These are phyloP conservation scores for Malassezia obtusa DNA, from an alignment of 1,284 basidiomycete species.

Conservation along the genomic window DNA sequence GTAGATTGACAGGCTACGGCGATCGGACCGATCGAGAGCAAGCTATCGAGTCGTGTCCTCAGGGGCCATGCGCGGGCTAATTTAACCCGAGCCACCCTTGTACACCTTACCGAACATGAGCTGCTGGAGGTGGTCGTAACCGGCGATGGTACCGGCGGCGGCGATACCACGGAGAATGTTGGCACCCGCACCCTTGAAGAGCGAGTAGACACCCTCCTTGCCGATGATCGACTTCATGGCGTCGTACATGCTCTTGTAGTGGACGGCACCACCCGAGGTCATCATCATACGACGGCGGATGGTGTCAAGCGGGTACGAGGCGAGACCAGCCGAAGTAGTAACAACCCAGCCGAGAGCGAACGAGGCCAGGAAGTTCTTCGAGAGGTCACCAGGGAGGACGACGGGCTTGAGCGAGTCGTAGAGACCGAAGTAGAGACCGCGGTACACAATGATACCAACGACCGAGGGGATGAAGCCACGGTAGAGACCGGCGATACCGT, in stretches of 20 bases:
- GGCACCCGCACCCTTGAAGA: conserved; percentile 67
- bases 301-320: conserved; percentile 49
- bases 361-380: conserved; percentile 47
- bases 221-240: conserved; percentile 67
- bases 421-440: conserved; percentile 49
- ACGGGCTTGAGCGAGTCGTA: conserved; percentile 49
- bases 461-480: conserved; percentile 49
- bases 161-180: conserved; percentile 97
- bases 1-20: conserved; percentile 5
- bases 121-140: conserved; percentile 71
- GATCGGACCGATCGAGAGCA: not conserved
- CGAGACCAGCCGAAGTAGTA: conserved; percentile 48
- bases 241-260: conserved; percentile 55
- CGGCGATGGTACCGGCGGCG: conserved; percentile 88
- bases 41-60: not conserved
- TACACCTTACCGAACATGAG: conserved; percentile 50
- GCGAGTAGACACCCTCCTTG: conserved; percentile 70
- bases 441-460: conserved; percentile 48
- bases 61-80: not conserved
- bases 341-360: conserved; percentile 48
- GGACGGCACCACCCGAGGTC: conserved; percentile 45
- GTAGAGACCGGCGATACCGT: conserved; percentile 49
- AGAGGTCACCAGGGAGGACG: conserved; percentile 42
- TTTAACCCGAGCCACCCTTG: conserved; percentile 27
- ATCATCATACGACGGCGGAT: conserved; percentile 49